Evolutionary conservation across 768 basidiomycete species (phyloP).

Genomic region (Rickenella mellea): DNA sequence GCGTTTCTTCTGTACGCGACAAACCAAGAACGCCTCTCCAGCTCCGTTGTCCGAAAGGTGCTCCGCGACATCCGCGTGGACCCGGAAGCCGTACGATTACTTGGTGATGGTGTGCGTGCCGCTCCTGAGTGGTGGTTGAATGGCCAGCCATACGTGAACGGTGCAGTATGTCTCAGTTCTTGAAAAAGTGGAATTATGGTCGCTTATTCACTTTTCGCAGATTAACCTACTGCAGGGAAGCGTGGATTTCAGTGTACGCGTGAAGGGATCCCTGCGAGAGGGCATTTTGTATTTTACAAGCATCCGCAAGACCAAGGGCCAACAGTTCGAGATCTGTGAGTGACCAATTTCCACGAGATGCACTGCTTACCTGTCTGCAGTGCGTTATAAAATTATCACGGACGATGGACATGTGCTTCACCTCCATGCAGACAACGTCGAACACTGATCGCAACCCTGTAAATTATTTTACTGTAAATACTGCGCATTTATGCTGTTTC

Average conservation of each 20-base stretch:
- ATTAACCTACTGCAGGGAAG: slow-evolving; percentile 68
- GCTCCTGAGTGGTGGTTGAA: slow-evolving; percentile 70
- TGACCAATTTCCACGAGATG: slow-evolving; percentile 4
- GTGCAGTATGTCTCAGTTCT: slow-evolving; percentile 41
- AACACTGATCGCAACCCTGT: too few relatives aligned
- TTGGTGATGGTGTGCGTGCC: slow-evolving; percentile 59
- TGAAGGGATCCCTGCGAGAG: slow-evolving; percentile 66
- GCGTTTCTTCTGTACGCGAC: slow-evolving; percentile 60
- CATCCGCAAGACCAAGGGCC: slow-evolving; percentile 66
- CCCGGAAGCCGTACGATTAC: slow-evolving; percentile 36
- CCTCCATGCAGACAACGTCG: too few relatives aligned
- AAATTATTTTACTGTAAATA: too few relatives aligned
- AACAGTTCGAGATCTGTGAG: slow-evolving; percentile 60
- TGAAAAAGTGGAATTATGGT: neutral
- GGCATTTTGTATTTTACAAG: slow-evolving; percentile 82
- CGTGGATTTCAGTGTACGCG: slow-evolving; percentile 67
- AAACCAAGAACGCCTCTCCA: slow-evolving; percentile 71
- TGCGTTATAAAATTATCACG: slow-evolving; percentile 59
- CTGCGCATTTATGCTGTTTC: too few relatives aligned
- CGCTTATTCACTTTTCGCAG: slow-evolving; percentile 23
- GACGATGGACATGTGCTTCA: too few relatives aligned
- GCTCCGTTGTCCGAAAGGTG: slow-evolving; percentile 63
- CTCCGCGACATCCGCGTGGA: slow-evolving; percentile 50
- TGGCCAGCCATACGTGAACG: slow-evolving; percentile 63
- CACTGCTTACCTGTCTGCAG: slow-evolving; percentile 20